Conservation (phyloP, 306 rosid species). For the Pueraria montana region DNA sequence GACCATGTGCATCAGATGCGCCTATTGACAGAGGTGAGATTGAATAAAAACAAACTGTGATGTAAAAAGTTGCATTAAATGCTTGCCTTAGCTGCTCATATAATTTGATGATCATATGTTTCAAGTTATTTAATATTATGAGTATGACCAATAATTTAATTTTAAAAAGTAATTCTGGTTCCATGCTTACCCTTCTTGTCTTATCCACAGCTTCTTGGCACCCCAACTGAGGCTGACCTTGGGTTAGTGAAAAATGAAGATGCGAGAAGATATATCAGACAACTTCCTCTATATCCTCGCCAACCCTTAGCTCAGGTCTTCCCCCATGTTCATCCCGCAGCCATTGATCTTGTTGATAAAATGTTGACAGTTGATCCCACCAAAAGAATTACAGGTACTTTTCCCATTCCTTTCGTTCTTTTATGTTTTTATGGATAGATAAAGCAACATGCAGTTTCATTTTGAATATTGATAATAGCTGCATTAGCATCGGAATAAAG, state of each 20-base stretch:
- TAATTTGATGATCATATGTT: conserved; percentile 28
- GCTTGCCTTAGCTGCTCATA: background rate
- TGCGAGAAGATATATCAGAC: conserved; percentile 84
- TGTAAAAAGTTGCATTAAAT: conserved; percentile 14
- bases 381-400: conserved; percentile 86
- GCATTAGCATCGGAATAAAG: conserved; percentile 35
- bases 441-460: conserved; percentile 22
- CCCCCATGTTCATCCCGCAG: conserved; percentile 88
- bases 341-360: conserved; percentile 90
- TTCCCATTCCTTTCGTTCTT: conserved; percentile 41
- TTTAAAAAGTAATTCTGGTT: conserved; percentile 35
- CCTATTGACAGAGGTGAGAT: conserved; percentile 88
- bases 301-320: conserved; percentile 77
- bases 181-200: conserved; percentile 51
- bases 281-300: conserved; percentile 83
- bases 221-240: conserved; percentile 93
- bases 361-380: conserved; percentile 95
- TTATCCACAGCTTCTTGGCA: conserved; percentile 85
- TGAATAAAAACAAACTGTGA: background rate
- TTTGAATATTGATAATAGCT: conserved; percentile 27
- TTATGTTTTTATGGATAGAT: conserved; percentile 20
- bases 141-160: conserved; percentile 24
- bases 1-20: conserved; percentile 98
- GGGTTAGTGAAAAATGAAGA: conserved; percentile 87
- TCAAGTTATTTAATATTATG: conserved; percentile 25